These are phyloP conservation scores for Amaranthus cruentus DNA, from an alignment of 148 eudicot genomes.

Conservation along the genomic window DNA sequence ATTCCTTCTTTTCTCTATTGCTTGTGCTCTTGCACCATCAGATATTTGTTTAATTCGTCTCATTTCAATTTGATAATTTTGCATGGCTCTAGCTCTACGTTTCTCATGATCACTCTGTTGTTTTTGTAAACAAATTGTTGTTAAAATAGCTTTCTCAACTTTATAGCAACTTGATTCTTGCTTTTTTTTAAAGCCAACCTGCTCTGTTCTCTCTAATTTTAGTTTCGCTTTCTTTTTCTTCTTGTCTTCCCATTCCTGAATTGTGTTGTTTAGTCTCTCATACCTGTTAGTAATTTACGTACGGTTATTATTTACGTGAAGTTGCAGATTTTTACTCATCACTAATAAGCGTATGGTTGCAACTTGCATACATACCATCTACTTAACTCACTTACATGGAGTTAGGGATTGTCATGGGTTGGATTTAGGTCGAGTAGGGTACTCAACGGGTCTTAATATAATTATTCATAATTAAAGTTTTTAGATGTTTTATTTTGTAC, in stretches of 20 bases:
- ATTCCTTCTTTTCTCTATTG: slow-evolving; percentile 50
- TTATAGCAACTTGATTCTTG: slow-evolving; percentile 16
- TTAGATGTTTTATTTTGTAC: no score
- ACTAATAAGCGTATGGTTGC: no score
- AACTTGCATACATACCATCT: no score
- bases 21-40: slow-evolving; percentile 74
- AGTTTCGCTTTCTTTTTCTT: slow-evolving; percentile 65
- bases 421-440: no score
- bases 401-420: no score
- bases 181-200: slow-evolving; percentile 37
- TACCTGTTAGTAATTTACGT: slow-evolving; percentile 35
- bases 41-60: slow-evolving; percentile 53
- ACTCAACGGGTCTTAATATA: no score
- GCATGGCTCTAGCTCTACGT: slow-evolving; percentile 45
- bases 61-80: slow-evolving; percentile 44
- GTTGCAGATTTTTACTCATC: no score
- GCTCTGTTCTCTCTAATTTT: slow-evolving; percentile 37
- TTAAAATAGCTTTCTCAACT: slow-evolving; percentile 17
- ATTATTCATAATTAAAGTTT: no score
- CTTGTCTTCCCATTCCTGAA: slow-evolving; percentile 72
- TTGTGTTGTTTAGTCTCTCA: slow-evolving; percentile 49
- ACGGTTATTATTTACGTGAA: no score
- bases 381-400: no score
- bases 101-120: slow-evolving; percentile 52
- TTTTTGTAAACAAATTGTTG: slow-evolving; percentile 23